These are phyloP conservation scores for Sinapis alba DNA, from an alignment of 441 rosid species.

Conservation along the genomic window DNA sequence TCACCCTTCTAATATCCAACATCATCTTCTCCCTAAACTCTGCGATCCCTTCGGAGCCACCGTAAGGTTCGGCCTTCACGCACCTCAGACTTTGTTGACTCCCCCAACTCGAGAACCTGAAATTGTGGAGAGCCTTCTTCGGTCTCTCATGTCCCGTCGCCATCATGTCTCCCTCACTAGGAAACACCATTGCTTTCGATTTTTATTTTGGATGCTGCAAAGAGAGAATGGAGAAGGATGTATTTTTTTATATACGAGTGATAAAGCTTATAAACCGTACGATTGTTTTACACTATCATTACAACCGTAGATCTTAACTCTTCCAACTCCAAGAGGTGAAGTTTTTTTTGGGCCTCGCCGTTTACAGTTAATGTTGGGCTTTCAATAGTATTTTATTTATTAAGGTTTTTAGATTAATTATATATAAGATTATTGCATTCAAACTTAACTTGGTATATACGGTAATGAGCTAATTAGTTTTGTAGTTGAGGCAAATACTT, in stretches of 20 bases:
- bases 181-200: slow-evolving; percentile 47
- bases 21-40: slow-evolving; percentile 65
- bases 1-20: neutral
- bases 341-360: neutral
- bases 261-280: neutral
- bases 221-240: slow-evolving; percentile 9
- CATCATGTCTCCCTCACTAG: slow-evolving; percentile 40
- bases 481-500: neutral
- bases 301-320: neutral
- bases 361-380: neutral
- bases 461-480: neutral
- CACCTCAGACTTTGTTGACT: slow-evolving; percentile 48
- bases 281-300: neutral
- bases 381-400: neutral
- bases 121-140: slow-evolving; percentile 67
- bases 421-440: neutral
- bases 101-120: slow-evolving; percentile 79
- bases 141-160: slow-evolving; percentile 60
- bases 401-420: neutral
- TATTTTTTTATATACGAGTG: neutral
- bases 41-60: slow-evolving; percentile 51
- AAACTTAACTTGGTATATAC: neutral
- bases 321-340: too few relatives aligned
- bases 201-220: neutral
- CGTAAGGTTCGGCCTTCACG: neutral